phyloP scores from a whole-genome alignment of 176 grass and related monocot genomes.

The Musa beccarii region DNA sequence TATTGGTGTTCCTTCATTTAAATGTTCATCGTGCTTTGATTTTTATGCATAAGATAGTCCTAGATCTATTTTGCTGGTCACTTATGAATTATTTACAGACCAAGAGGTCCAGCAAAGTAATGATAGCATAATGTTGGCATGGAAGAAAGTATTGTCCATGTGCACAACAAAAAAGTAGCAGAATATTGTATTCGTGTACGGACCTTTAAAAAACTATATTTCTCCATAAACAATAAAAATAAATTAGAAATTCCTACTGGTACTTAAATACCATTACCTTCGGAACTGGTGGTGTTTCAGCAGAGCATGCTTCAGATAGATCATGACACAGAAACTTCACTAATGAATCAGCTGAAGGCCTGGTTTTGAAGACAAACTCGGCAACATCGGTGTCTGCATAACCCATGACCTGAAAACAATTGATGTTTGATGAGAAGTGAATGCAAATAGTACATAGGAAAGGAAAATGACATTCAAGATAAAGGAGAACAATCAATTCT shows the following conservation, averaged over 20 bases:
- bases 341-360: constrained; percentile 52
- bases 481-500: too few species aligned
- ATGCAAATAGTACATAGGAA: background rate
- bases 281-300: constrained; percentile 54
- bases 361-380: constrained; percentile 79
- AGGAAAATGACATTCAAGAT: background rate
- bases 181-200: background rate
- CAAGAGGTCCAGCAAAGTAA: too few species aligned
- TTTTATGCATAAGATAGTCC: too few species aligned
- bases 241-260: background rate
- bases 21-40: too few species aligned
- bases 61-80: too few species aligned
- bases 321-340: constrained; percentile 80
- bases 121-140: too few species aligned
- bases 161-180: too few species aligned
- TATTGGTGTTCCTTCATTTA: too few species aligned
- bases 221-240: background rate
- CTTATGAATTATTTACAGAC: too few species aligned
- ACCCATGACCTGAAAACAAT: constrained; percentile 56
- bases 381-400: constrained; percentile 95
- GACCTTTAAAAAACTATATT: background rate
- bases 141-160: too few species aligned
- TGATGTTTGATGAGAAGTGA: background rate
- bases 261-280: constrained; percentile 34
- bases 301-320: constrained; percentile 66